These are phyloP conservation scores for Apiospora koreana DNA, from an alignment of 2,329 filamentous ascomycete genomes.

Conservation along the genomic window DNA sequence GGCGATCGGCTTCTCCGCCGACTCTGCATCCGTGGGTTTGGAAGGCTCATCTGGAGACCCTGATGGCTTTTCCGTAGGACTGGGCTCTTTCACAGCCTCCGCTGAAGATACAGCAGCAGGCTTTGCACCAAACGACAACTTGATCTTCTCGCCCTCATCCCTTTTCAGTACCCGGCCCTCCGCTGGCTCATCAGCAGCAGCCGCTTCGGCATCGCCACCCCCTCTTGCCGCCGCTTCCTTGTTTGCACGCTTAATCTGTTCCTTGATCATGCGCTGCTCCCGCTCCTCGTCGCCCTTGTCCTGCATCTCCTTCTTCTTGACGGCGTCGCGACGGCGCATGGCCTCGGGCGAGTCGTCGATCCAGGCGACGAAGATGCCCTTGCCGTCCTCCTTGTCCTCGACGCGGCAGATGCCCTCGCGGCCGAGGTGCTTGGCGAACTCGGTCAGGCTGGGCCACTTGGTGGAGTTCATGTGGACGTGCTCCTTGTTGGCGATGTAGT, in stretches of 20 bases:
- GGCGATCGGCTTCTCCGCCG: constrained; percentile 20
- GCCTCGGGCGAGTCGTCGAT: constrained; percentile 90
- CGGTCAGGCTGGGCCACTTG: constrained; percentile 82
- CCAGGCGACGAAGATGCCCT: constrained; percentile 86
- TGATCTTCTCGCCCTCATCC: constrained; percentile 75
- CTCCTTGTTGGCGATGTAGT: constrained; percentile 84
- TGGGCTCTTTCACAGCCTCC: constrained; percentile 18
- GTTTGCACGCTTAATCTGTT: constrained; percentile 79
- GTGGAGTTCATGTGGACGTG: constrained; percentile 96
- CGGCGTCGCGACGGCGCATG: constrained; percentile 74
- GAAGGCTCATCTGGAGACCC: background rate
- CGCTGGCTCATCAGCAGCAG: constrained; percentile 38
- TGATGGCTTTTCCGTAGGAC: constrained; percentile 21
- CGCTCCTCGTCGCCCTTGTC: constrained; percentile 90
- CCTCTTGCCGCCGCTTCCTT: constrained; percentile 47
- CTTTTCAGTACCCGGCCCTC: constrained; percentile 54
- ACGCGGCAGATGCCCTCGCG: constrained; percentile 86
- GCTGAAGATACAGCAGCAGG: constrained; percentile 25
- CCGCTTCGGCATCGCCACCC: constrained; percentile 35
- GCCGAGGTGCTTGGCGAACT: constrained; percentile 86
- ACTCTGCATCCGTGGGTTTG: constrained; percentile 17
- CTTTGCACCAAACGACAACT: constrained; percentile 63
- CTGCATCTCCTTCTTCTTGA: constrained; percentile 80
- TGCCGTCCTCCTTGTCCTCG: constrained; percentile 71
- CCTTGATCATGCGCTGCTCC: constrained; percentile 78